phyloP scores from a whole-genome alignment of 75 land plant genomes.

The Adiantum capillusveneris region DNA sequence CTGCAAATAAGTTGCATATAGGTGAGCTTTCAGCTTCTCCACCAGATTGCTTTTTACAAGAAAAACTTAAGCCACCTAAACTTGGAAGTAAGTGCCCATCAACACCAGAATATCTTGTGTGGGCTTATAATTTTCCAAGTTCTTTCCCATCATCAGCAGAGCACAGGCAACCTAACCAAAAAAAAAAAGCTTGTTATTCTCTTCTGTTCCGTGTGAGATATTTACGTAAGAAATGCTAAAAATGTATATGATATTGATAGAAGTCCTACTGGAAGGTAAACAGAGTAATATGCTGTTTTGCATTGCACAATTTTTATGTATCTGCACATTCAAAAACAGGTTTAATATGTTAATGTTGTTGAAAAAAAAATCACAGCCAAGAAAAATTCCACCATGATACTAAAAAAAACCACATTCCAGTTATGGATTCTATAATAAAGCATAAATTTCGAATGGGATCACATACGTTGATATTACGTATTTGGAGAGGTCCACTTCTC shows the following conservation, averaged over 20 bases:
- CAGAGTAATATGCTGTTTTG: conserved; percentile 97
- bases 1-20: too few species aligned
- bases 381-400: background rate
- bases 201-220: too few species aligned
- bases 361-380: background rate
- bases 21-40: too few species aligned
- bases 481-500: conserved; percentile 83
- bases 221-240: too few species aligned
- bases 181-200: too few species aligned
- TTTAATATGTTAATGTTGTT: background rate
- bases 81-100: conserved; percentile 98
- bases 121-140: conserved; percentile 45
- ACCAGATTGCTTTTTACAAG: too few species aligned
- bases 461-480: conserved; percentile 66
- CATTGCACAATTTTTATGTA: conserved; percentile 86
- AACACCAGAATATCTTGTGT: conserved; percentile 71
- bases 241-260: too few species aligned
- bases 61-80: conserved; percentile 52
- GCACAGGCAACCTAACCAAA: conserved; percentile 99
- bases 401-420: background rate
- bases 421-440: too few species aligned
- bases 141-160: conserved; percentile 75
- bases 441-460: too few species aligned
- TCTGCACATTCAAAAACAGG: too few species aligned
- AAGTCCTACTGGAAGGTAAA: conserved; percentile 98